Evolutionary conservation across 768 basidiomycete genomes (phyloP), one percentile per base, ranked within the genome.

Genomic region (Bullera alba): DNA sequence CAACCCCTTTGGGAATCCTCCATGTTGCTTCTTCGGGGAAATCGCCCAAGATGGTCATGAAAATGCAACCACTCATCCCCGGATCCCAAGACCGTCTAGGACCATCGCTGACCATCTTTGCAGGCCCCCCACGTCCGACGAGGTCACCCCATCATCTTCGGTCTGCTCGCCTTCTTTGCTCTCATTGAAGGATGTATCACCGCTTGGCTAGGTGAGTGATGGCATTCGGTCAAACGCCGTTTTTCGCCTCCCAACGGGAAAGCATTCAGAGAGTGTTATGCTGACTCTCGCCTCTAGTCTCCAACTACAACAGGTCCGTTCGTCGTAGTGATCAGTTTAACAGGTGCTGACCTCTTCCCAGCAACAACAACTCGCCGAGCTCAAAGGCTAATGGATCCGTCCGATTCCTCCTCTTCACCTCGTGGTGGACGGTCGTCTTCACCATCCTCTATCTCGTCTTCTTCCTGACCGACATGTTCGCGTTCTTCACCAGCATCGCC

Each of bases 361-460:
- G 58, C 50, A 35, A 61, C 46, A 58, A 61, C 42, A 44, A 51
- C 26, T 72, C 69, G 60, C 71, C 71, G 21, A 59, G 51, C 51
- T 27, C 45, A 54, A 57, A 58, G 36, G 54, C 59, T 58, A 51
- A 63, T 28, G 68, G 69, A 48, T 54, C 64, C 46, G 43, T 65
- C 48, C 58, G 58, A 48, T 70, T 72, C 60, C 61, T 67, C 36
- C 61, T 70, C 38, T 72, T 72, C 58, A 56, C 57, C 26, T 70
- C 71, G 12, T 69, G 66, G 67, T 72, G 71, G 71, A 72, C 71
- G 14, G 57, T 72, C 19, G 48, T 72, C 48, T 70, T 72, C 57
- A 41, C 65, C 35, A 57, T 56, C 12, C 47, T 47, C 23, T 72
- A 67, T 60, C 49, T 72, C 37, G 60, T 57, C 37, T 42, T 61